These are phyloP conservation scores for Annulohypoxylon stygium DNA, from an alignment of 495 filamentous ascomycete species.

Conservation along the genomic window DNA sequence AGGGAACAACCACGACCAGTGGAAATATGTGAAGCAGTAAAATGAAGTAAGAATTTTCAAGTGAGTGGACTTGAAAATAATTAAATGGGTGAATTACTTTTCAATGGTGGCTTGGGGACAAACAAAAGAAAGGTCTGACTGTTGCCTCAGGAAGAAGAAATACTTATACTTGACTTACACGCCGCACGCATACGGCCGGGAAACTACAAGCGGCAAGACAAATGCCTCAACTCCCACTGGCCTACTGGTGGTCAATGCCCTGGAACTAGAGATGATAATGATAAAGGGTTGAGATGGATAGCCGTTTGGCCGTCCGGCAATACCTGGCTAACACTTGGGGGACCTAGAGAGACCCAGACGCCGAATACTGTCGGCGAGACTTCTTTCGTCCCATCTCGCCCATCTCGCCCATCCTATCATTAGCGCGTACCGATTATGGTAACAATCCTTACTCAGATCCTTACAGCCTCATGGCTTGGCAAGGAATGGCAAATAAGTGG, in stretches of 20 bases:
- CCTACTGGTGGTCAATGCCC: slow-evolving; percentile 9
- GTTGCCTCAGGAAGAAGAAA: slow-evolving; percentile 35
- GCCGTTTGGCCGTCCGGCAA: slow-evolving; percentile 22
- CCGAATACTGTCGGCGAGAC: slow-evolving; percentile 33
- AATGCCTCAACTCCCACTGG: slow-evolving; percentile 27
- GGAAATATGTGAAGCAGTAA: slow-evolving; percentile 19
- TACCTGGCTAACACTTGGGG: slow-evolving; percentile 8
- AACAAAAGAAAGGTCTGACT: slow-evolving; percentile 4
- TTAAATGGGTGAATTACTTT: slow-evolving; percentile 7
- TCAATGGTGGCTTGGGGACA: slow-evolving; percentile 25
- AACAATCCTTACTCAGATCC: slow-evolving; percentile 42
- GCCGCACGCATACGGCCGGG: slow-evolving; percentile 11
- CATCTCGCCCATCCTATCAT: slow-evolving; percentile 13
- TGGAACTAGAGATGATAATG: not conserved
- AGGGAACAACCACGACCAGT: slow-evolving; percentile 27
- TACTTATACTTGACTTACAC: slow-evolving; percentile 44
- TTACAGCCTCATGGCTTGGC: slow-evolving; percentile 45
- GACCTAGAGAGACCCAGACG: slow-evolving; percentile 20
- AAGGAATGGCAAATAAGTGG: slow-evolving; percentile 18
- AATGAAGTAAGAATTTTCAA: slow-evolving; percentile 7
- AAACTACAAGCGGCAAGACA: slow-evolving; percentile 18
- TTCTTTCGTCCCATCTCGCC: slow-evolving; percentile 12
- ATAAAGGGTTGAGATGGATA: slow-evolving; percentile 3
- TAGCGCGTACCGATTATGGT: slow-evolving; percentile 30
- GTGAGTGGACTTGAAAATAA: slow-evolving; percentile 16